A percentile compares a stretch with the other conserved stretches of the same genome.
Evolutionary conservation across 768 basidiomycete genomes (phyloP).

Genomic region (Crassisporium funariophilum): DNA sequence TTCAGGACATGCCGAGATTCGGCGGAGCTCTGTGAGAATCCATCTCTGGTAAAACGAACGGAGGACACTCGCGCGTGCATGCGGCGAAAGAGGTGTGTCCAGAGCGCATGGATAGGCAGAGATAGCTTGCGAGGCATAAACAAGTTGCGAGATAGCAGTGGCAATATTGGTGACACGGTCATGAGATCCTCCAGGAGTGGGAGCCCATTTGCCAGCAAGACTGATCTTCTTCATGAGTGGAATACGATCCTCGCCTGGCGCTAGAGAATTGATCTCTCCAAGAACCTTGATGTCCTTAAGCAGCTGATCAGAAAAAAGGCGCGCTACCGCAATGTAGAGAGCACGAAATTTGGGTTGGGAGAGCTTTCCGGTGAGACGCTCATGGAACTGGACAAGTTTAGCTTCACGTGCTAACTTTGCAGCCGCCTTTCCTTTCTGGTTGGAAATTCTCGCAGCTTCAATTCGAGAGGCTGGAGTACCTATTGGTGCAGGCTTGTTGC

Average conservation of each 20-base stretch:
- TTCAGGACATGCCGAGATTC: constrained; percentile 49
- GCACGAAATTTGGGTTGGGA: constrained; percentile 55
- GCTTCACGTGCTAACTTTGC: constrained; percentile 27
- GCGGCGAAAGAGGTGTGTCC: constrained; percentile 24
- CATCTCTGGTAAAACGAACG: constrained; percentile 62
- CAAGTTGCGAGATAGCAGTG: constrained; percentile 59
- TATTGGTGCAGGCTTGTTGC: constrained; percentile 11
- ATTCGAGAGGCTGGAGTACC: constrained; percentile 24
- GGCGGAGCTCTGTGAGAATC: constrained; percentile 59
- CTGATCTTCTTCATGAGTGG: constrained; percentile 45
- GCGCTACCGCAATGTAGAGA: constrained; percentile 62
- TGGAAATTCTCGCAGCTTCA: constrained; percentile 15
- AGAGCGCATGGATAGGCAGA: constrained; percentile 34
- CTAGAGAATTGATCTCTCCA: constrained; percentile 34
- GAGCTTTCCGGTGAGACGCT: constrained; percentile 43
- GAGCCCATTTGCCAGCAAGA: constrained; percentile 73
- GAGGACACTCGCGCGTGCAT: constrained; percentile 40
- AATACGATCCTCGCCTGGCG: constrained; percentile 29
- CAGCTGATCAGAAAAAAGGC: constrained; percentile 59
- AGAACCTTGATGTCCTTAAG: constrained; percentile 48
- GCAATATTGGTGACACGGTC: constrained; percentile 66
- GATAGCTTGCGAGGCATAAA: constrained; percentile 41
- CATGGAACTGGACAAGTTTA: constrained; percentile 29
- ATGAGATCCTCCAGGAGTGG: constrained; percentile 57
- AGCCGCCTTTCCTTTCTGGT: constrained; percentile 15